Evolutionary conservation across 1,284 basidiomycete species (phyloP), one percentile per base, ranked within the genome.

Genomic region (Leccinum subrobustum): DNA sequence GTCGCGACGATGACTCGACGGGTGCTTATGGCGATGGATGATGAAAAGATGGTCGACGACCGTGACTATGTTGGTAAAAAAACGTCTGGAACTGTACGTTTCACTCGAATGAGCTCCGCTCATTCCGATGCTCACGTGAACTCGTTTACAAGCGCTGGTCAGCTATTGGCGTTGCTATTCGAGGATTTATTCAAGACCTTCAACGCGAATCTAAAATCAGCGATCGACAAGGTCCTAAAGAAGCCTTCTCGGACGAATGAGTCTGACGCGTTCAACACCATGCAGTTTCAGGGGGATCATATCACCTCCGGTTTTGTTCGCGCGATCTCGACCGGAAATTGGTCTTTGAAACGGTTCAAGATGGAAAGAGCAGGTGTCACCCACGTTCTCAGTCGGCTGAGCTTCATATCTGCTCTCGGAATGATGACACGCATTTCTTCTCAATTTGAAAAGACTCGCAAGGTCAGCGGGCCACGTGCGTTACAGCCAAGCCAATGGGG

Each of bases 341-440:
- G 97, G 97, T 95, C 93, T 25, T 81, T 99, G 59, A 99, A 99
- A 77, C 93, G 97, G 63, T 99, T 99, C 87, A 98, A 97, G 81
- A 99, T 99, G 94, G 97, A 99, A 74, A 88, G 98, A 48, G 97
- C 97, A 0, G 97, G 97, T 59, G 95, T 99, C 56, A 99, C 97
- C 4, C 97, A 99, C 74, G 98, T 99, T 61, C 85, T 99, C 29
- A 96, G 92, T 70, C 88, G 98, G 31, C 79, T 99, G 53, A 93
- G 89, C 67, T 99, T 96, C 82, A 98, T 99, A 73, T 93, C 95
- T 59, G 98, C 97, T 1, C 83, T 99, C 20, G 97, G 98, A 37
- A 99, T 99, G 97, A 99, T 99, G 98, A 99, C 97, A 8, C 89
- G 97, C 52, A 99, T 99, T 66, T 92, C 93, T 18, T 96, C 94